phyloP scores from a whole-genome alignment of 768 basidiomycete species.

The Russula sp. region DNA sequence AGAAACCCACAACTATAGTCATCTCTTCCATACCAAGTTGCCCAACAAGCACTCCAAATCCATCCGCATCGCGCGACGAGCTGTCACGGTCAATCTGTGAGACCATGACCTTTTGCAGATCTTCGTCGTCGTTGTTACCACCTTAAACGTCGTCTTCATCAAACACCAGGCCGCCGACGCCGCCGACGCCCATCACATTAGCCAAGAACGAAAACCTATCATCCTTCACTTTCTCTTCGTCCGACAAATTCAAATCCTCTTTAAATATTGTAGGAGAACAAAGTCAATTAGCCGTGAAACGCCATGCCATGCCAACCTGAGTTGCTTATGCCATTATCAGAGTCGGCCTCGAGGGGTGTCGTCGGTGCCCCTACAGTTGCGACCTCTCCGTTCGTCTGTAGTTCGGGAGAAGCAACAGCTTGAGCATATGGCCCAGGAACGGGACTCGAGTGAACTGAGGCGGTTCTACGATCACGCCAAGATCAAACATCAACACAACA shows the following conservation, averaged over 20 bases:
- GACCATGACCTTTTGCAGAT: constrained; percentile 78
- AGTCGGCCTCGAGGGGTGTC: constrained; percentile 50
- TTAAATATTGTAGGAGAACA: too few relatives aligned
- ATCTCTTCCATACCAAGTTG: constrained; percentile 68
- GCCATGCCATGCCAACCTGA: too few relatives aligned
- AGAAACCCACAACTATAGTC: too few relatives aligned
- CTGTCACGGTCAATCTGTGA: constrained; percentile 79
- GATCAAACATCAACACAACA: constrained; percentile 24
- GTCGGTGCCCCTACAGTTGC: constrained; percentile 54
- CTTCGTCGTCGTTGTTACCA: constrained; percentile 74
- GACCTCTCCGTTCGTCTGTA: constrained; percentile 72
- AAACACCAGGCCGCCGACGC: constrained; percentile 60
- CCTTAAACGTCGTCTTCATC: constrained; percentile 63
- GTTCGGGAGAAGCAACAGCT: constrained; percentile 78
- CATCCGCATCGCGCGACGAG: constrained; percentile 50
- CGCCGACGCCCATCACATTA: too few relatives aligned
- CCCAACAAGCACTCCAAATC: constrained; percentile 56
- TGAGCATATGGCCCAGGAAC: constrained; percentile 90
- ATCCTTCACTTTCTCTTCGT: constrained; percentile 69
- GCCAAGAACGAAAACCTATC: constrained; percentile 74
- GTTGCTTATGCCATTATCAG: constrained; percentile 80
- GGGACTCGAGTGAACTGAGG: constrained; percentile 78
- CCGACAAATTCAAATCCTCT: constrained; percentile 95
- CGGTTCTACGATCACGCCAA: constrained; percentile 53
- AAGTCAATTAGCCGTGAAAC: too few relatives aligned